Percentiles rank a stretch among this genome's conserved stretches.
Evolutionary conservation across 768 basidiomycete species (phyloP).

Genomic region (Suillus discolor): DNA sequence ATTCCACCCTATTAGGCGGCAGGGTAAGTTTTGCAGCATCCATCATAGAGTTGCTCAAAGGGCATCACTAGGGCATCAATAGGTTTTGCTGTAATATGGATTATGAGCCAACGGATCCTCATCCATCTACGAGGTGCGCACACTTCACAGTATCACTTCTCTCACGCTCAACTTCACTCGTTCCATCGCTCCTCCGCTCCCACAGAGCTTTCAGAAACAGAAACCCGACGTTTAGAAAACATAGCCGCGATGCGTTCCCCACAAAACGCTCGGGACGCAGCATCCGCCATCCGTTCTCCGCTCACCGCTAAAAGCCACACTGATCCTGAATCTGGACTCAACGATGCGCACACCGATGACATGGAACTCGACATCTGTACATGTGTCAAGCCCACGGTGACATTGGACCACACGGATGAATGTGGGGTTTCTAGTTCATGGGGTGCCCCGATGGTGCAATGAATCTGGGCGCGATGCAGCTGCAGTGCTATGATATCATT

Average conservation of each 20-base stretch:
- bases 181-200: neutral
- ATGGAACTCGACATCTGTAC: constrained; percentile 33
- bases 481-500: too few species aligned
- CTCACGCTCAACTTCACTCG: neutral
- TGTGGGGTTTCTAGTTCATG: constrained; percentile 19
- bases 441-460: constrained; percentile 15
- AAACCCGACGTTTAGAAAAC: constrained; percentile 28
- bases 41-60: constrained; percentile 2
- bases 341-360: constrained; percentile 11
- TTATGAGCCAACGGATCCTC: constrained; percentile 61
- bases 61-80: constrained; percentile 28
- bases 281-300: constrained; percentile 25
- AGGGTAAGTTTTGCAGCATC: constrained; percentile 40
- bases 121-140: constrained; percentile 56
- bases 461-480: constrained; percentile 2
- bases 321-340: constrained; percentile 25
- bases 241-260: constrained; percentile 20
- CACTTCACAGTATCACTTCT: neutral
- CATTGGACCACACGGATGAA: constrained; percentile 23
- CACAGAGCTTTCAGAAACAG: constrained; percentile 28
- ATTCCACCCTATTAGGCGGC: constrained; percentile 43
- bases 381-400: constrained; percentile 29
- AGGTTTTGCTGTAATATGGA: constrained; percentile 55
- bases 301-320: constrained; percentile 24
- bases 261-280: constrained; percentile 17